A percentile compares a stretch with the other conserved stretches of the same genome.
These are phyloP conservation scores for Neobulgaria alba DNA, from an alignment of 2,329 filamentous ascomycete species.

Conservation along the genomic window DNA sequence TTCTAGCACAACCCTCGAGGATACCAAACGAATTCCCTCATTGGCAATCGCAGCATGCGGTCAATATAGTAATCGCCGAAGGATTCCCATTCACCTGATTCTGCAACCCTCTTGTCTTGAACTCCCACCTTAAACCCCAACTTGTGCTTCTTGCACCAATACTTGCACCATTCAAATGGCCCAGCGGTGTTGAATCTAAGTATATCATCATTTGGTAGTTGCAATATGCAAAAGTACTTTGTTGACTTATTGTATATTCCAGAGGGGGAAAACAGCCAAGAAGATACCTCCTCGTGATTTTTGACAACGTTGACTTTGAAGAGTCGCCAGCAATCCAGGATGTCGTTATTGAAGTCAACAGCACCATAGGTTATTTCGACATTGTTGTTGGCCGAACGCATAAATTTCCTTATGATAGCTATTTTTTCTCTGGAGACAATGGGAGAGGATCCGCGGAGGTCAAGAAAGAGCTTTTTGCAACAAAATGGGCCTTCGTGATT, in stretches of 20 bases:
- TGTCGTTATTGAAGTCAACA: no score
- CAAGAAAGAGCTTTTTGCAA: background rate
- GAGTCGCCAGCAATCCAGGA: background rate
- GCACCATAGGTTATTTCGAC: no score
- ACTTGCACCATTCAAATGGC: background rate
- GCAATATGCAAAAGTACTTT: no score
- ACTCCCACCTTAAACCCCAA: background rate
- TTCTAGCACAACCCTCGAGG: no score
- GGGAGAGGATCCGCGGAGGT: background rate
- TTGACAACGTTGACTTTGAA: background rate
- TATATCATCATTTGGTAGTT: no score
- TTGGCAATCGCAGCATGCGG: background rate
- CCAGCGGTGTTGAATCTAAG: background rate
- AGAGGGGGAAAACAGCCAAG: background rate
- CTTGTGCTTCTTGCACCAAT: background rate
- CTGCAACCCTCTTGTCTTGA: background rate
- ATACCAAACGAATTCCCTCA: no score
- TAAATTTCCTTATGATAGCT: background rate
- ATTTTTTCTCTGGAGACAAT: background rate
- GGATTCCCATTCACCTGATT: background rate
- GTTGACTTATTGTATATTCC: no score
- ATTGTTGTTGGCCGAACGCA: background rate
- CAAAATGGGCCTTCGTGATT: background rate
- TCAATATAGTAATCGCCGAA: background rate
- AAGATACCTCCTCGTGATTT: background rate